These are phyloP conservation scores for Phaffomyces thermotolerans DNA, from an alignment of 805 yeast species.

Conservation along the genomic window DNA sequence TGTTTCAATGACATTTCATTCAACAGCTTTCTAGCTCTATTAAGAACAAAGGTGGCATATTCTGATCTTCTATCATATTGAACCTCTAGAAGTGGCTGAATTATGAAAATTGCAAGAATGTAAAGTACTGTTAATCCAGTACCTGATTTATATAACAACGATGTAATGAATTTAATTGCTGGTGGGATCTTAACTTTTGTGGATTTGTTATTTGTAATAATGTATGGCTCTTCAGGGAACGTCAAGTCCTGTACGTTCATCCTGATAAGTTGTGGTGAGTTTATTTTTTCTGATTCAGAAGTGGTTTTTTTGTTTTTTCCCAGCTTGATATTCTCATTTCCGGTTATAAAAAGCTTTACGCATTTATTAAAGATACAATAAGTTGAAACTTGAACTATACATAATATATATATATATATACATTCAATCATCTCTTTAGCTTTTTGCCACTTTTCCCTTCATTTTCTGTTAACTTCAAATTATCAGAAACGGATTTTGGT, in stretches of 20 bases:
- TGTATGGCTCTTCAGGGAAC: slow-evolving; percentile 18
- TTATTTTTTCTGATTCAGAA: background rate
- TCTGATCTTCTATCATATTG: slow-evolving; percentile 34
- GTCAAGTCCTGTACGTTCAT: slow-evolving; percentile 9
- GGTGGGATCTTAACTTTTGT: slow-evolving; percentile 14
- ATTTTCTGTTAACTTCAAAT: background rate
- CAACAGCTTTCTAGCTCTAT: slow-evolving; percentile 25
- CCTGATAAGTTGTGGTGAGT: too few relatives aligned
- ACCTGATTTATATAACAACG: slow-evolving; percentile 31
- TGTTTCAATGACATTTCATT: slow-evolving; percentile 22
- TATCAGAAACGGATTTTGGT: slow-evolving; percentile 14
- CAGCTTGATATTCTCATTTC: background rate
- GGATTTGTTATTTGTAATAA: slow-evolving; percentile 1
- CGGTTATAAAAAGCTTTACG: background rate
- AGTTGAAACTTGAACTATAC: background rate
- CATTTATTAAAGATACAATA: background rate
- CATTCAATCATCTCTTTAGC: background rate
- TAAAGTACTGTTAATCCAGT: slow-evolving; percentile 25
- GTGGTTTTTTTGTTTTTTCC: background rate
- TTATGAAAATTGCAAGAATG: slow-evolving; percentile 25
- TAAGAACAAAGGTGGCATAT: slow-evolving; percentile 24
- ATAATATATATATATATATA: background rate
- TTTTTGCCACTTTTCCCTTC: background rate
- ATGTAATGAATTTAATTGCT: slow-evolving; percentile 18
- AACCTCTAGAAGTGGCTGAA: slow-evolving; percentile 35